Evolutionary conservation across 192 early-diverging fungal species (phyloP).

Genomic region (Coemansia sp.): DNA sequence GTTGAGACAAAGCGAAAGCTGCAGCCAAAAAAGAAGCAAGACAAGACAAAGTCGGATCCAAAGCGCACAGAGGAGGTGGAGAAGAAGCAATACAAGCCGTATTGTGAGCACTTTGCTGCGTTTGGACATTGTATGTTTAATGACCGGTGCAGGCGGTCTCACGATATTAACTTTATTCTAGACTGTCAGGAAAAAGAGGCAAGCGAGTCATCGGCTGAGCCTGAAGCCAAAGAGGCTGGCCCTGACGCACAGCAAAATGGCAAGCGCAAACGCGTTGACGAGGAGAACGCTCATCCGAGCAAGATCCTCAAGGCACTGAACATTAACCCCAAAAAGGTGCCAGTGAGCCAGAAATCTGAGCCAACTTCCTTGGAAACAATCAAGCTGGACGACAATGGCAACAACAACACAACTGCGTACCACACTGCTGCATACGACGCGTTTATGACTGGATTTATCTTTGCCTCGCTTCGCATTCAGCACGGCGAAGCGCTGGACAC

Average conservation of each 20-base stretch:
- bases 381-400: background rate
- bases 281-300: constrained; percentile 7
- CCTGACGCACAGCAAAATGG: background rate
- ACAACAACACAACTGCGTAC: constrained; percentile 33
- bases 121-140: constrained; percentile 79
- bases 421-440: constrained; percentile 95
- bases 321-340: background rate
- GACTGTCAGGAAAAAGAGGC: constrained; percentile 58
- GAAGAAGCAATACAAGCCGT: constrained; percentile 23
- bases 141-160: constrained; percentile 67
- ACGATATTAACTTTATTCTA: constrained; percentile 87
- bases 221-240: background rate
- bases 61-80: background rate
- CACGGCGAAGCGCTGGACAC: constrained; percentile 35
- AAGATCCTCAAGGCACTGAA: constrained; percentile 15
- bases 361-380: no score
- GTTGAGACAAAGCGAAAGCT: background rate
- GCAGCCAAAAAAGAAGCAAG: background rate
- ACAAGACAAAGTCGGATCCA: background rate
- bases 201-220: background rate
- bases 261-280: constrained; percentile 17
- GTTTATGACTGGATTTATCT: constrained; percentile 94
- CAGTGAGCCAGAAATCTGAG: background rate
- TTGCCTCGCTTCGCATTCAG: constrained; percentile 60
- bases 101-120: constrained; percentile 81